Percentiles rank a stretch among this genome's conserved stretches.
These are phyloP conservation scores for Podospora appendiculata DNA, from an alignment of 495 filamentous ascomycete genomes.

Conservation along the genomic window DNA sequence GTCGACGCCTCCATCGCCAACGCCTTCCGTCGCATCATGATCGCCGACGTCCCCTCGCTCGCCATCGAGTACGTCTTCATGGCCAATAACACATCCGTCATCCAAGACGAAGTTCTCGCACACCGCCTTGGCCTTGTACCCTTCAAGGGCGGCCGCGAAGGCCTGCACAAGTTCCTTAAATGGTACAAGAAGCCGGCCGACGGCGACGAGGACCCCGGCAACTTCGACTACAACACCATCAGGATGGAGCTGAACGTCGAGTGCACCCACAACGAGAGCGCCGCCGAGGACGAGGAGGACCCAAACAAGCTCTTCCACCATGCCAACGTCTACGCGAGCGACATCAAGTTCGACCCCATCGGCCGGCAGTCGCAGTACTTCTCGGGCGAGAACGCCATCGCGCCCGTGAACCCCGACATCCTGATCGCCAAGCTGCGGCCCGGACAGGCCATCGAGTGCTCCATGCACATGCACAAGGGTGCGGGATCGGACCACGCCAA, in stretches of 20 bases:
- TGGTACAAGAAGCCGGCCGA: slow-evolving; percentile 55
- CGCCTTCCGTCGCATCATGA: slow-evolving; percentile 93
- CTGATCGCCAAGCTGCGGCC: slow-evolving; percentile 91
- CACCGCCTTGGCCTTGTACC: slow-evolving; percentile 86
- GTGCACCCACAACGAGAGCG: slow-evolving; percentile 70
- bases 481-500: slow-evolving; percentile 94
- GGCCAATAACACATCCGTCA: slow-evolving; percentile 90
- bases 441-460: slow-evolving; percentile 73
- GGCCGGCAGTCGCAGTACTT: slow-evolving; percentile 70
- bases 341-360: slow-evolving; percentile 66
- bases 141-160: slow-evolving; percentile 66
- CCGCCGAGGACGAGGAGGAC: slow-evolving; percentile 62
- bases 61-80: slow-evolving; percentile 91
- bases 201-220: slow-evolving; percentile 27
- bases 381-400: slow-evolving; percentile 52
- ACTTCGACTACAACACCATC: slow-evolving; percentile 74
- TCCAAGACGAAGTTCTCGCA: slow-evolving; percentile 93
- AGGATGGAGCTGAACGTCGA: slow-evolving; percentile 60
- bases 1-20: slow-evolving; percentile 91
- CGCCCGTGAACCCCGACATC: slow-evolving; percentile 83
- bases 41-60: slow-evolving; percentile 88
- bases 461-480: slow-evolving; percentile 87
- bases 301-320: slow-evolving; percentile 77
- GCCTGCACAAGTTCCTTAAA: slow-evolving; percentile 63
- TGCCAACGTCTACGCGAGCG: slow-evolving; percentile 77